Base-by-base conservation (phyloP, 1,139 yeast species). In the Geotrichum klebahnii region DNA sequence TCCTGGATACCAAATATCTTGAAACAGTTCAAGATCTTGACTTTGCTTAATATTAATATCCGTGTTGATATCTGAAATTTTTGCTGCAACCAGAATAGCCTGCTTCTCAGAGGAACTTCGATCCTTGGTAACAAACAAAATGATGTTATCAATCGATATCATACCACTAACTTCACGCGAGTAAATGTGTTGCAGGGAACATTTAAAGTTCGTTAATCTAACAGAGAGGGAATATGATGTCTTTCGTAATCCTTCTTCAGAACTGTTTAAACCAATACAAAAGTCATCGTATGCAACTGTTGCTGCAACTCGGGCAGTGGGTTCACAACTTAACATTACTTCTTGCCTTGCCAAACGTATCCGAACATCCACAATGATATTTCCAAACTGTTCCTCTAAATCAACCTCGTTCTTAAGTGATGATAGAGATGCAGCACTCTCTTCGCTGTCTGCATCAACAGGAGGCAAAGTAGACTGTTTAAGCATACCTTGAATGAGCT, bases 251-350 rank as follows among this genome's bases (percentile, higher is more conserved):
- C 46, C 51, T 3, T 65, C 64, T 3, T 73, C 73, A 28, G 79
- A 53, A 0, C 90, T 76, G 48, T 78, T 78, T 12, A 84, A 58
- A 49, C 80, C 80, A 33, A 85, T 61, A 37, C 73, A 76, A 28
- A 86, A 78, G 0, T 83, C 82, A 29, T 81, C 84, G 35, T 84
- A 73, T 2, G 87, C 84, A 22, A 88, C 83, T 28, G 85, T 78
- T 0, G 97, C 95, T 32, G 89, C 90, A 1, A 92, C 95, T 62
- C 86, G 87, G 0, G 97, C 97, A 12, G 83, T 82, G 0, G 98
- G 97, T 56, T 86, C 92, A 73, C 97, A 92, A 58, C 95, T 84
- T 48, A 92, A 71, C 3, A 85, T 78, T 28, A 92, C 65, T 46
- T 77, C 79, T 63, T 92, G 97, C 34, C 81, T 78, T 26, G 82